phyloP scores from a whole-genome alignment of 139 green algal genomes.

The Volvox reticuliferus region DNA sequence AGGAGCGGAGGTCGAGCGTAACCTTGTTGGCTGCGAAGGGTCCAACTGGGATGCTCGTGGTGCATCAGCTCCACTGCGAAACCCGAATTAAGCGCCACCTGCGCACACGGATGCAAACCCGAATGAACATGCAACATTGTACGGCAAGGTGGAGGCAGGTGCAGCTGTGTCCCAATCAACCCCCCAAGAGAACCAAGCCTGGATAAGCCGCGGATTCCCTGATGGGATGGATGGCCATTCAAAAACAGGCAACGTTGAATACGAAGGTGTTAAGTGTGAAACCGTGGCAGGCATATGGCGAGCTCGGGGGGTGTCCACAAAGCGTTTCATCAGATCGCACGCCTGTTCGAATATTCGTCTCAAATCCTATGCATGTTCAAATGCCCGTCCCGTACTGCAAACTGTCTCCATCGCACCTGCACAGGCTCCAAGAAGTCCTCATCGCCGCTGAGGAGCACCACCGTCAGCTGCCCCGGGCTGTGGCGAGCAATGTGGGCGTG shows the following conservation, averaged over 20 bases:
- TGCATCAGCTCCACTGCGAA: slow-evolving; percentile 39
- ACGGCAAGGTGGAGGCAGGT: neutral
- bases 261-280: no score
- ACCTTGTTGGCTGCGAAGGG: slow-evolving; percentile 23
- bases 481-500: slow-evolving; percentile 1
- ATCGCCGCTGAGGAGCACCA: slow-evolving; percentile 46
- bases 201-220: no score
- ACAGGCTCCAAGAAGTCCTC: slow-evolving; percentile 47
- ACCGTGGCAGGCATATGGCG: neutral
- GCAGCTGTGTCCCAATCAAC: neutral
- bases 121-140: neutral
- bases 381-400: neutral
- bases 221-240: no score
- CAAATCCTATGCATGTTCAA: neutral
- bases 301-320: neutral
- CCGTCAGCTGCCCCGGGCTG: slow-evolving; percentile 23
- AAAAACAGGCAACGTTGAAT: no score
- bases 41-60: slow-evolving; percentile 16
- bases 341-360: neutral
- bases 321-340: neutral
- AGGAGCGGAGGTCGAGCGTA: slow-evolving; percentile 7
- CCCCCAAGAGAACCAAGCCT: neutral
- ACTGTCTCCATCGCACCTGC: slow-evolving; percentile 12
- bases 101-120: neutral
- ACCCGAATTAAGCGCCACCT: slow-evolving; percentile 11